Evolutionary conservation across 805 yeast genomes (phyloP), one percentile per base, ranked within the genome.

Genomic region (Yueomyces sinensis): DNA sequence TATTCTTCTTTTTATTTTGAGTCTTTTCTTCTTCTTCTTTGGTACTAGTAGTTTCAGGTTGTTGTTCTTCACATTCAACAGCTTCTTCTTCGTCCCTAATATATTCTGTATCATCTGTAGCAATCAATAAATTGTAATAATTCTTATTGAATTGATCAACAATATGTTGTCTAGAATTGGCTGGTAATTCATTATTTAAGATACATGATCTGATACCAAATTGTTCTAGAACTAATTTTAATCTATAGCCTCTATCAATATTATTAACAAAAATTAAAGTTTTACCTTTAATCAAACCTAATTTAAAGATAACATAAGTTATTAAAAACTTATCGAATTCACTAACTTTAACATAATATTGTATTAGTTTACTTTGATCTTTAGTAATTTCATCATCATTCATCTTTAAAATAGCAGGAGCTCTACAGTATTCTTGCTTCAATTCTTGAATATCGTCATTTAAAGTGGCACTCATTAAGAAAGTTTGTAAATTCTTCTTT

Each of bases 381-480:
- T 62, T 61, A 11, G 58, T 60, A 16, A 70, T 63, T 34, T 70
- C 71, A 32, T 77, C 84, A 46, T 82, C 91, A 45, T 80, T 77
- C 27, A 89, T 66, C 49, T 77, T 81, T 43, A 91, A 63, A 17
- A 82, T 70, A 1, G 93, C 95, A 2, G 95, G 93, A 27, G 65
- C 57, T 37, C 83, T 74, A 58, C 96, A 89, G 57, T 81, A 87
- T 49, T 72, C 72, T 33, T 63, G 57, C 57, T 89, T 89, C 46
- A 91, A 60, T 31, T 70, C 72, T 39, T 82, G 74, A 42, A 89
- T 73, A 41, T 89, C 96, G 30, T 83, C 94, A 50, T 76, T 82
- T 39, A 91, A 63, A 3, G 98, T 91, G 3, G 98, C 98, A 58
- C 94, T 82, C 97, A 91, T 91, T 45, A 91, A 63, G 59, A 84